Base-by-base conservation (phyloP, 768 basidiomycete genomes). In the Tricholoma furcatifolium region DNA sequence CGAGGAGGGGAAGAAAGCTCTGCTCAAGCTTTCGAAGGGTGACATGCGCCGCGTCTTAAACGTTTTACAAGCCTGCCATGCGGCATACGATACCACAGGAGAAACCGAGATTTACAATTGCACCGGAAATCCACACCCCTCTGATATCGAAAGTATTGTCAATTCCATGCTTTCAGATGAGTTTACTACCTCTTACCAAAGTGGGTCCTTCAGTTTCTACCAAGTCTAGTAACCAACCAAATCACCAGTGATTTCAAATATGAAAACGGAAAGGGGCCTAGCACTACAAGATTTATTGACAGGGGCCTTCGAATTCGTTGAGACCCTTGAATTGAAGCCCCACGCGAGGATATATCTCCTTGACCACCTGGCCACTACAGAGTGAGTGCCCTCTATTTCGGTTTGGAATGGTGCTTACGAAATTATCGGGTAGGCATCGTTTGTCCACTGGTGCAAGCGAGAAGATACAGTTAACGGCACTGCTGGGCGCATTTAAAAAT, bases 11-110 rank as follows among this genome's bases (percentile, higher is more conserved):
- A 89, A 86, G 69, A 79, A 83, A 41, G 96, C 97, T 2, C 73
- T 99, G 31, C 76, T 99, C 17, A 98, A 92, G 65, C 80, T 99
- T n/a, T 95, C 91, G 0, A 88, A 87, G 61, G 97, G 97, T 30
- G 97, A 99, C 68, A 99, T 99, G 97, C 84, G 97, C 54, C 77
- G 97, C 54, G 97, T 95, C 2, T 76, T 99, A 15, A 98, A 97
- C 65, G 88, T 99, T 24, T 76, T 99, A 17, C 97, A 99, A 73
- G 97, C 97, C 0, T 99, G 97, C 64, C 93, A 98, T 67, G 95
- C 97, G 14, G 97, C 96, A 3, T 99, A 98, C 66, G 92, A 95
- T 39, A 67, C 81, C 9, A 84, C 86, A 30, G 89, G 91, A 51
- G 95, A 98, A 71, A 83, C 84, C 0, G 93, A 97, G 57, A 84